phyloP scores from a whole-genome alignment of 768 basidiomycete genomes.

The Boletus speciosus region DNA sequence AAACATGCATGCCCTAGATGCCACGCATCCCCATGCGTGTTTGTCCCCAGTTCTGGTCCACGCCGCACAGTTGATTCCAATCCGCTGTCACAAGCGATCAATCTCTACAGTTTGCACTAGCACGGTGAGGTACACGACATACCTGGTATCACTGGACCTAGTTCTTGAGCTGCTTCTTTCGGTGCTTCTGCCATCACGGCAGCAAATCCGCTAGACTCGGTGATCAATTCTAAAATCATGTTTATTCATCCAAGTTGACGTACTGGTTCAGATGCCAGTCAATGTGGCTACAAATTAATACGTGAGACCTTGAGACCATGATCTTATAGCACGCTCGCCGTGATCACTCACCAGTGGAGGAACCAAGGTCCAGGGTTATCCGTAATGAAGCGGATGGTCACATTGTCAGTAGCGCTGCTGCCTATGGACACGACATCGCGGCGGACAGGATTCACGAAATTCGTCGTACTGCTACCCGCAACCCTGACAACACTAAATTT shows the following conservation, averaged over 20 bases:
- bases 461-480: slow-evolving; percentile 27
- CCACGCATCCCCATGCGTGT: not conserved
- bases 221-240: not conserved
- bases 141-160: slow-evolving; percentile 20
- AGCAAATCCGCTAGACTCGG: slow-evolving; percentile 26
- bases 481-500: slow-evolving; percentile 35
- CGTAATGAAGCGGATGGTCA: slow-evolving; percentile 57
- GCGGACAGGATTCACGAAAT: slow-evolving; percentile 37
- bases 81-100: slow-evolving; percentile 9
- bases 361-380: slow-evolving; percentile 68
- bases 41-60: not conserved
- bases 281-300: slow-evolving; percentile 19
- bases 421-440: slow-evolving; percentile 34
- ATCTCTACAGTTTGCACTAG: not conserved
- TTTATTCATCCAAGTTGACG: not conserved
- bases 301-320: not conserved
- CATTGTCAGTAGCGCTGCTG: slow-evolving; percentile 35
- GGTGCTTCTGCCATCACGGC: slow-evolving; percentile 30
- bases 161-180: slow-evolving; percentile 2
- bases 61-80: slow-evolving; percentile 20
- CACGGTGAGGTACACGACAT: not conserved
- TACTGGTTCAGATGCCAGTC: slow-evolving; percentile 31
- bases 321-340: not conserved
- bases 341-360: slow-evolving; percentile 37
- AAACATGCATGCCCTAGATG: not conserved